Percentiles rank a stretch among this genome's conserved stretches.
These are phyloP conservation scores for Sparassis latifolia DNA, from an alignment of 1,284 basidiomycete genomes.

Conservation along the genomic window DNA sequence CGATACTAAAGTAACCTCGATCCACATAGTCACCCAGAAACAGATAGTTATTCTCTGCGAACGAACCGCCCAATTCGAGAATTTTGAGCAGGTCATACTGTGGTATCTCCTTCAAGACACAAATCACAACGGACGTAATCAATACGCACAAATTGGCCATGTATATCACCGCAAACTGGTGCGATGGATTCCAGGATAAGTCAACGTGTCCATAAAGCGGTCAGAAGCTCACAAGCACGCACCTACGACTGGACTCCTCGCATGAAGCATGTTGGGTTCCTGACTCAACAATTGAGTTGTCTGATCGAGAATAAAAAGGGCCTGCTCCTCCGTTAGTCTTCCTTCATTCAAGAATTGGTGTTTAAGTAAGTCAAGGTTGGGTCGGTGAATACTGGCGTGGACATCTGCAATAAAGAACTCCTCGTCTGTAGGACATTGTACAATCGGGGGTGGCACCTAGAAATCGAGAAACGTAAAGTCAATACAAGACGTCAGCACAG, in stretches of 20 bases:
- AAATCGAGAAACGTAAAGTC: not conserved
- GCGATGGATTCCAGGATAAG: not conserved
- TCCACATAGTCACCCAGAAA: conserved; percentile 99
- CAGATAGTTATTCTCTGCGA: conserved; percentile 86
- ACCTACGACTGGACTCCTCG: conserved; percentile 93
- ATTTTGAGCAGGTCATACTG: conserved; percentile 96
- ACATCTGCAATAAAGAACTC: conserved; percentile 29
- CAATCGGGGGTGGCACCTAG: conserved; percentile 28
- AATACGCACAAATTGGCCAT: conserved; percentile 90
- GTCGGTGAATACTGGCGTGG: conserved; percentile 40
- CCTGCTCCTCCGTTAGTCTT: conserved; percentile 81
- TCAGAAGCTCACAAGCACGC: conserved; percentile 24
- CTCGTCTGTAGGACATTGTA: conserved; percentile 26
- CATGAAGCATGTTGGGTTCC: conserved; percentile 85
- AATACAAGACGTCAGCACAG: no score
- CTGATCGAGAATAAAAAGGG: conserved; percentile 78
- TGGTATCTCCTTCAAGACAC: conserved; percentile 6
- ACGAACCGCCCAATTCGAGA: conserved; percentile 91
- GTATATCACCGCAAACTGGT: conserved; percentile 93
- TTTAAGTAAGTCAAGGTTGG: conserved; percentile 84
- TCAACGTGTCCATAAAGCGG: conserved; percentile 1
- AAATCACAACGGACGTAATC: not conserved
- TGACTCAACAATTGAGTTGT: conserved; percentile 70
- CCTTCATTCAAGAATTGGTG: conserved; percentile 94
- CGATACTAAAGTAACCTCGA: conserved; percentile 92